Base-by-base conservation (phyloP, 2,329 filamentous ascomycete species). In the Phialophora verrucosa region DNA sequence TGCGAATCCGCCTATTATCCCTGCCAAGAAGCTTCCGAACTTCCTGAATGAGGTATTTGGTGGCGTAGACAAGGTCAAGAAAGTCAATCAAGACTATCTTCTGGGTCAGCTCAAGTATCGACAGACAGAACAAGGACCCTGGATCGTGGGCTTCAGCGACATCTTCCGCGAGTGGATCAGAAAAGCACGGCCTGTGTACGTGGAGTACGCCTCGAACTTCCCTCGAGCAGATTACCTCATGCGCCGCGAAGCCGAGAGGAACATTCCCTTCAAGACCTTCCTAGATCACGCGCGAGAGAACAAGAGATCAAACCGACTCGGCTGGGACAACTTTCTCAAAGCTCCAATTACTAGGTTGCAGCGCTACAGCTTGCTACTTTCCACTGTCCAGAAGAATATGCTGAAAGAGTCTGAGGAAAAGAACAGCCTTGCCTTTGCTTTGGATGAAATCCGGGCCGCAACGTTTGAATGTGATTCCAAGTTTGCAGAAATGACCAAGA, bases 101-200 rank as follows among this genome's bases (percentile, higher is more conserved):
- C 82, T 99, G 27, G 91, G 94, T 1, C 94, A 97, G 77, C 86
- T 99, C 73, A 98, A 98, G 75, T 99, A 98, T 76, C 88, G 95
- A 29, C 95, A 99, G 77, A 91, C 95, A 74, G 95, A 98, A 76
- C 94, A 99, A 80, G 95, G 95, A 0, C 95, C 95, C 0, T 99
- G 93, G 88, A 90, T 99, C 65, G 84, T 87, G 12, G 95, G 95
- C 2, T 97, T 97, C 79, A 97, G 93, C 76, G 95, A 98, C 75
- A 92, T 99, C 58, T 98, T 99, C 83, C 85, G 95, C 65, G 95
- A 99, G 80, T 99, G 95, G 95, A 97, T 98, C 69, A 88, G 95
- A 69, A 98, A 97, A 78, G 95, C 95, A 35, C 92, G 90, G 77
- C 83, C 85, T 2, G 90, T 92, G 11, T 99, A 98, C 76, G 88